Base-by-base conservation (phyloP, 306 rosid genomes). In the Biancaea sappan region DNA sequence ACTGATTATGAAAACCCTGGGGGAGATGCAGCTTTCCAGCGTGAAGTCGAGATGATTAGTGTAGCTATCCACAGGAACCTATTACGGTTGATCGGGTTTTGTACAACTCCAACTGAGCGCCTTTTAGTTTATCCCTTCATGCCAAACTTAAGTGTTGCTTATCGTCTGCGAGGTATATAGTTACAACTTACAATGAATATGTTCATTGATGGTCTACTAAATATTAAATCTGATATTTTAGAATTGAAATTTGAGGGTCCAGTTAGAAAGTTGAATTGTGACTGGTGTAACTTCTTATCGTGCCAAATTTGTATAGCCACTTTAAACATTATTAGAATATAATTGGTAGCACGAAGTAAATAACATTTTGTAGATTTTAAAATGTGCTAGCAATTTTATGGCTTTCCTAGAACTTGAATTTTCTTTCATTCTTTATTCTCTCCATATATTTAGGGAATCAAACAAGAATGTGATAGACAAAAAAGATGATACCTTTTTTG, bases 31-130 rank as follows among this genome's bases (percentile, higher is more conserved):
- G 96, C 98, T 75, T 93, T 93, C 78, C 97, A 86, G 79, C 92
- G 97, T 1, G 98, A 93, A 85, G 98, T 93, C 71, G 98, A 93
- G 84, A 88, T 91, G 98, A 93, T 93, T 59, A 93, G 98, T 19
- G 88, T 93, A 50, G 98, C 98, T 73, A 94, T 91, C 69, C 98
- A 93, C 83, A 82, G 84, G 81, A 91, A 93, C 79, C 86, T 93
- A 50, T 79, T 93, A 87, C 88, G 96, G 43, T 84, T 93, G 34
- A 91, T 93, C 57, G 98, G 98, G 22, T 88, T 85, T 66, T 93
- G 98, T 78, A 88, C 98, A 51, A 93, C 98, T 54, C 89, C 90
- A 65, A 93, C 89, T 28, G 98, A 93, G 75, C 97, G 97, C 73
- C 92, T 93, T 61, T 81, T 93, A 80, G 97, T 93, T 57, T 93